A percentile compares a stretch with the other conserved stretches of the same genome.
phyloP scores from a whole-genome alignment of 805 yeast species.

The Schwanniomyces polymorphus region DNA sequence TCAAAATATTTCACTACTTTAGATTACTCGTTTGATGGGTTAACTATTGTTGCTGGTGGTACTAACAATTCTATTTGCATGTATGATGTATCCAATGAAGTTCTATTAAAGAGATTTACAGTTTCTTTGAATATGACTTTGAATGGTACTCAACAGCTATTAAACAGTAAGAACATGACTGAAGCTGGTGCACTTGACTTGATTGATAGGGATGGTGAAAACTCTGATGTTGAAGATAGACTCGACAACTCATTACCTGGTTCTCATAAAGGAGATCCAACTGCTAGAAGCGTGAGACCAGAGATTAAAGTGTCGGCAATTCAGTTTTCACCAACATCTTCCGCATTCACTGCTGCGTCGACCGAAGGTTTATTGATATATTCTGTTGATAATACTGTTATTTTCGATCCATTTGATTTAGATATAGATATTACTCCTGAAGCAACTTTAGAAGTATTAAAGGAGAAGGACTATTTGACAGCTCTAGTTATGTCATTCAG shows the following conservation, averaged over 20 bases:
- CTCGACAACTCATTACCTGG: conserved; percentile 82
- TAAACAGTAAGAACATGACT: conserved; percentile 81
- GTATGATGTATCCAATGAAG: conserved; percentile 88
- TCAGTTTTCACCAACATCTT: conserved; percentile 84
- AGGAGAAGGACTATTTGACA: conserved; percentile 62
- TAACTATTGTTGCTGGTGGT: conserved; percentile 87
- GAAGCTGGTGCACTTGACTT: conserved; percentile 75
- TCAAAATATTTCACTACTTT: conserved; percentile 82
- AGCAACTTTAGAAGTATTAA: conserved; percentile 59
- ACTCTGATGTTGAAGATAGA: conserved; percentile 82
- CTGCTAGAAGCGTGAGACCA: conserved; percentile 73
- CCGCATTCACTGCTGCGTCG: conserved; percentile 90
- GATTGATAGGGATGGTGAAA: conserved; percentile 83
- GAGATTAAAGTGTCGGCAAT: conserved; percentile 80
- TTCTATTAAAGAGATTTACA: conserved; percentile 74
- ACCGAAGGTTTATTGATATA: conserved; percentile 89
- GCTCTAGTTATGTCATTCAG: conserved; percentile 93
- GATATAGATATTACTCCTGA: conserved; percentile 91
- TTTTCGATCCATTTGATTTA: conserved; percentile 93
- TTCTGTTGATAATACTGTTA: conserved; percentile 69
- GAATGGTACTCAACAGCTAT: conserved; percentile 78
- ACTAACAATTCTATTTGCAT: conserved; percentile 87
- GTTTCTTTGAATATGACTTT: conserved; percentile 88
- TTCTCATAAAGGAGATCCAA: conserved; percentile 72
- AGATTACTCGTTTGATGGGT: conserved; percentile 86